Evolutionary conservation across 2,329 filamentous ascomycete genomes (phyloP).

Genomic region (Helotiales sp.): DNA sequence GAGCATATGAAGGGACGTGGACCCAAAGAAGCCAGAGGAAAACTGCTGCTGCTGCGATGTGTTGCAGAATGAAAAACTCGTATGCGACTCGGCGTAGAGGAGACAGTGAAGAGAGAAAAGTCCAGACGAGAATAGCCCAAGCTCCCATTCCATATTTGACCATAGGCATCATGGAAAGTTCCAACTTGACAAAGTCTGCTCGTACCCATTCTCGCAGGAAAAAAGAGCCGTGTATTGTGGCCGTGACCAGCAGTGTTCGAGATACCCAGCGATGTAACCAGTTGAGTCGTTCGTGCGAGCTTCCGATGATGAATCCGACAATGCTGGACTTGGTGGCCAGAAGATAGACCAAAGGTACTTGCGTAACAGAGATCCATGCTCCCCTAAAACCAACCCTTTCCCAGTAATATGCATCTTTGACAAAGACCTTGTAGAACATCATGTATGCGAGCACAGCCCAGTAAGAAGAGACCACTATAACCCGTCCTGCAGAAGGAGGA

Average conservation of each 20-base stretch:
- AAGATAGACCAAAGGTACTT: slow-evolving; percentile 64
- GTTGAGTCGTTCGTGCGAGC: slow-evolving; percentile 68
- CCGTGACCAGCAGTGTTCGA: slow-evolving; percentile 66
- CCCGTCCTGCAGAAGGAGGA: slow-evolving; percentile 57
- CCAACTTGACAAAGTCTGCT: slow-evolving; percentile 57
- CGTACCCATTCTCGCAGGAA: slow-evolving; percentile 65
- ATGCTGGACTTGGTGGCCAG: slow-evolving; percentile 59
- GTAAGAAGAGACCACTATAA: slow-evolving; percentile 54
- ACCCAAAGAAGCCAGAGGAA: slow-evolving; percentile 64
- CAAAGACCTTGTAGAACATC: slow-evolving; percentile 50
- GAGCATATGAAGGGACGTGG: slow-evolving; percentile 60
- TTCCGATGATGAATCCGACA: slow-evolving; percentile 60
- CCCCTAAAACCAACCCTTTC: slow-evolving; percentile 68
- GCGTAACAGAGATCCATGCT: slow-evolving; percentile 64
- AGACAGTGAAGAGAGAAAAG: slow-evolving; percentile 59
- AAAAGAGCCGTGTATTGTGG: slow-evolving; percentile 68
- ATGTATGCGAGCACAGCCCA: slow-evolving; percentile 60
- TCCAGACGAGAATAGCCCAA: slow-evolving; percentile 67
- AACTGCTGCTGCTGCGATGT: slow-evolving; percentile 59
- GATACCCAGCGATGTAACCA: slow-evolving; percentile 75
- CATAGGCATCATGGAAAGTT: slow-evolving; percentile 62
- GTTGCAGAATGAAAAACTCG: slow-evolving; percentile 69
- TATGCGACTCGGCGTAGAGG: slow-evolving; percentile 67
- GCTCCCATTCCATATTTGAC: slow-evolving; percentile 67
- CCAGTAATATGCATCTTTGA: slow-evolving; percentile 56